Percentiles rank a stretch among this genome's conserved stretches.
Evolutionary conservation across 441 rosid species (phyloP).

Genomic region (Erysimum cheiri): DNA sequence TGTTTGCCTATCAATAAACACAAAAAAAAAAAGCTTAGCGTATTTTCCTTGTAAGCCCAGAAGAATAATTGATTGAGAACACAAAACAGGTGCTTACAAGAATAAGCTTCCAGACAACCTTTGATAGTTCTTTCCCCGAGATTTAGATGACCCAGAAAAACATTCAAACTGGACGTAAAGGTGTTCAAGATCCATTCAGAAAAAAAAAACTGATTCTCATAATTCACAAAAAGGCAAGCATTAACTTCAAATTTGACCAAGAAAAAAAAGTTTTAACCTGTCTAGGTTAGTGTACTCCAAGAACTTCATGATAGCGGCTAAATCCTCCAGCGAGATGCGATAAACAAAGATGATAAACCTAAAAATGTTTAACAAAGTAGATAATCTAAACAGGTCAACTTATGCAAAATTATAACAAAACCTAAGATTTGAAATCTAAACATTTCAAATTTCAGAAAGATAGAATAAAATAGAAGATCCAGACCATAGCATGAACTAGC

Average conservation of each 20-base stretch:
- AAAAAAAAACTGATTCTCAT: constrained; percentile 1
- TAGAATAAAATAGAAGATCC: not conserved
- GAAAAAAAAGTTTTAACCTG: constrained; percentile 47
- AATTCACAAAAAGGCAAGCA: not conserved
- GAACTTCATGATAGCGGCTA: constrained; percentile 64
- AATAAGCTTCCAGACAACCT: constrained; percentile 89
- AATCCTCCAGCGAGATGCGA: constrained; percentile 1
- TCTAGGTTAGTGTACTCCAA: constrained; percentile 86
- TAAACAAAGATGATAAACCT: constrained; percentile 16
- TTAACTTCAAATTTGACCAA: not conserved
- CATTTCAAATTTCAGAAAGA: not conserved
- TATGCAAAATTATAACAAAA: constrained; percentile 22
- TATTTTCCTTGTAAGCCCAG: not conserved
- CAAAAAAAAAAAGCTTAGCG: not conserved
- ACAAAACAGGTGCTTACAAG: constrained; percentile 63
- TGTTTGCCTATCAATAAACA: constrained; percentile 70
- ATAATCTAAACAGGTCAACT: constrained; percentile 13
- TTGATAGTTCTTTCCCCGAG: constrained; percentile 81
- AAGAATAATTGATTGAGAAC: constrained; percentile 11
- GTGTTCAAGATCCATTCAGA: not conserved
- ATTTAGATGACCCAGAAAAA: constrained; percentile 69
- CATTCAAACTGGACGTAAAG: constrained; percentile 60
- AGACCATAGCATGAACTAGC: not conserved
- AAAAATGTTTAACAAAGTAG: not conserved
- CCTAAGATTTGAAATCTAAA: constrained; percentile 15